A percentile compares a stretch with the other conserved stretches of the same genome.
Evolutionary conservation across 1,139 yeast species (phyloP).

Genomic region (Taphrina betulina): DNA sequence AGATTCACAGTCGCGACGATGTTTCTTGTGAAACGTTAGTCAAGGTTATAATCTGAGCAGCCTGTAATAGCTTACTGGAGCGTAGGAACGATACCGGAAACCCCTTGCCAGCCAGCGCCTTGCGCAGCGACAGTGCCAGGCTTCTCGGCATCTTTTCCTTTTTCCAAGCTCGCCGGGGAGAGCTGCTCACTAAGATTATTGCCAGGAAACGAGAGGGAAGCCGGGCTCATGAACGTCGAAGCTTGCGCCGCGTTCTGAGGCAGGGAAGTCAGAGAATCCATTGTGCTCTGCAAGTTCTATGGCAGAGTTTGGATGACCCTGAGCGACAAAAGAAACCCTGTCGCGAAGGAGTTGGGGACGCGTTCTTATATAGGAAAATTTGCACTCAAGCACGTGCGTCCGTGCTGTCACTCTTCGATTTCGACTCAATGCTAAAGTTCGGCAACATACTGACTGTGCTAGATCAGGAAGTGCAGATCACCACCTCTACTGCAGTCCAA

Average conservation of each 20-base stretch:
- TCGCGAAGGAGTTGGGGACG: too few relatives aligned
- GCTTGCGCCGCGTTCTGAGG: constrained; percentile 35
- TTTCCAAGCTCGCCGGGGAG: constrained; percentile 10
- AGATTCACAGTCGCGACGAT: constrained; percentile 97
- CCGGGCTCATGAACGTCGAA: constrained; percentile 30
- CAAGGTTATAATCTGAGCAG: constrained; percentile 28
- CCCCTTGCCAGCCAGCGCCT: constrained; percentile 39
- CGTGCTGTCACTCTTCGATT: too few relatives aligned
- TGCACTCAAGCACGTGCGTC: too few relatives aligned
- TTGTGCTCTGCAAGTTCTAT: too few relatives aligned
- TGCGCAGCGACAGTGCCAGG: constrained; percentile 3
- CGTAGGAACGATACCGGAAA: constrained; percentile 94
- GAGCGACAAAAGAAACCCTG: too few relatives aligned
- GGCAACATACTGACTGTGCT: too few relatives aligned
- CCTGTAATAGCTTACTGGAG: constrained; percentile 52
- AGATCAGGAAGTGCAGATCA: too few relatives aligned
- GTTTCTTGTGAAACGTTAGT: constrained; percentile 48
- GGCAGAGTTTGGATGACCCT: too few relatives aligned
- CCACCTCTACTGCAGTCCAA: too few relatives aligned
- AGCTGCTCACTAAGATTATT: constrained; percentile 6
- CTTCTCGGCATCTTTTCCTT: constrained; percentile 24
- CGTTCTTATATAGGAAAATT: too few relatives aligned
- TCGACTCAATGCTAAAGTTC: too few relatives aligned
- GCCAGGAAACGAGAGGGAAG: constrained; percentile 32
- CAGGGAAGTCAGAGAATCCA: constrained; percentile 31